These are phyloP conservation scores for Amauroascus verrucosus DNA, from an alignment of 2,329 filamentous ascomycete species.

Conservation along the genomic window DNA sequence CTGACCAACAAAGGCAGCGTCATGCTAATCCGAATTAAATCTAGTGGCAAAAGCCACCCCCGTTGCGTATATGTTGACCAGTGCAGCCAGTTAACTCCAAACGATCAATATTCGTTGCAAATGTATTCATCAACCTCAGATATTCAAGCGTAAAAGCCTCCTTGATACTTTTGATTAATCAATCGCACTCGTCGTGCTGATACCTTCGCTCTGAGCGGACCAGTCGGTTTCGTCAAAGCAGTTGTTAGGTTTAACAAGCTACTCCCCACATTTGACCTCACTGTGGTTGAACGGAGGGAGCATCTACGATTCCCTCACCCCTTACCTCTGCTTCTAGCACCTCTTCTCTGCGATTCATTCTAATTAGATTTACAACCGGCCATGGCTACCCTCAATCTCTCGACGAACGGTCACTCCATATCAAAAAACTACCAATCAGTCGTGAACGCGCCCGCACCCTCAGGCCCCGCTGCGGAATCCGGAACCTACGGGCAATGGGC, in stretches of 20 bases:
- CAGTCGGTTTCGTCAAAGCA: neutral
- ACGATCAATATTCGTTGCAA: neutral
- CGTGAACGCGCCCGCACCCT: slow-evolving; percentile 50
- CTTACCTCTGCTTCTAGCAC: neutral
- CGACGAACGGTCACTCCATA: slow-evolving; percentile 70
- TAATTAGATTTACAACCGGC: neutral
- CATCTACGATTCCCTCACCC: neutral
- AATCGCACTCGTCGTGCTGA: neutral
- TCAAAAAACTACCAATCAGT: slow-evolving; percentile 62
- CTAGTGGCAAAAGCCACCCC: neutral
- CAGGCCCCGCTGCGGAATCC: slow-evolving; percentile 52
- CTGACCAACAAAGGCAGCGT: neutral
- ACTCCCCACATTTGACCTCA: neutral
- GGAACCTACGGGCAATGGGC: slow-evolving; percentile 88
- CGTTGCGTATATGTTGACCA: neutral
- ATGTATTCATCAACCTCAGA: neutral
- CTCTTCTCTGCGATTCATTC: neutral
- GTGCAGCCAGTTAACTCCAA: neutral
- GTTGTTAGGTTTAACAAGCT: neutral
- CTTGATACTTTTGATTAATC: neutral
- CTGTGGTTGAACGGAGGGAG: neutral
- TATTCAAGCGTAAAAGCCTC: neutral
- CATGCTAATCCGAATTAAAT: neutral
- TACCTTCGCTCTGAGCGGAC: neutral
- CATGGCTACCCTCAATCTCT: slow-evolving; percentile 74